A percentile compares a stretch with the other conserved stretches of the same genome.
These are phyloP conservation scores for Backusella morwellensis DNA, from an alignment of 192 early-diverging fungal species.

Conservation along the genomic window DNA sequence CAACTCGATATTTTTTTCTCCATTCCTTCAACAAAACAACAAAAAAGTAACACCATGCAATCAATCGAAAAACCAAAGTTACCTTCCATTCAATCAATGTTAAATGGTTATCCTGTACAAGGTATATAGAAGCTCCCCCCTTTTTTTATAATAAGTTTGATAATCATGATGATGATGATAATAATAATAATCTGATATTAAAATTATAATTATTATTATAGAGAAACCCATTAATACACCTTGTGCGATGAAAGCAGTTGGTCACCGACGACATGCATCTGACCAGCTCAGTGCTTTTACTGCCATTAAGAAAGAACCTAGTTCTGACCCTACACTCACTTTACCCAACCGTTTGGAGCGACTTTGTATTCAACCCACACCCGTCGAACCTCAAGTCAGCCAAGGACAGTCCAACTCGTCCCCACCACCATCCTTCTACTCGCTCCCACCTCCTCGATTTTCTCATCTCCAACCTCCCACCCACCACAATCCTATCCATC, in stretches of 20 bases:
- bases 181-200: neutral
- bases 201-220: neutral
- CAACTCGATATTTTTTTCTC: constrained; percentile 9
- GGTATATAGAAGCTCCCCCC: neutral
- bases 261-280: constrained; percentile 26
- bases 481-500: constrained; percentile 13
- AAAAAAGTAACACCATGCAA: constrained; percentile 50
- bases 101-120: constrained; percentile 20
- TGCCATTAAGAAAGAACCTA: constrained; percentile 58
- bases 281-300: constrained; percentile 40
- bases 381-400: constrained; percentile 17
- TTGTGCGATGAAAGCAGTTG: neutral
- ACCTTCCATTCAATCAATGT: constrained; percentile 52
- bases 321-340: neutral
- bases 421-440: constrained; percentile 9
- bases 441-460: neutral
- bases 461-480: neutral
- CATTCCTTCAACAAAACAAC: constrained; percentile 3
- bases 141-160: neutral
- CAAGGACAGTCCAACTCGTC: neutral
- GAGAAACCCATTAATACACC: neutral
- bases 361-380: constrained; percentile 16
- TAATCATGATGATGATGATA: neutral
- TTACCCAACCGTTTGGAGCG: constrained; percentile 6
- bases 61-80: constrained; percentile 76